These are phyloP conservation scores for Aspergillus phoenicis DNA, from an alignment of 2,329 filamentous ascomycete species.

Conservation along the genomic window DNA sequence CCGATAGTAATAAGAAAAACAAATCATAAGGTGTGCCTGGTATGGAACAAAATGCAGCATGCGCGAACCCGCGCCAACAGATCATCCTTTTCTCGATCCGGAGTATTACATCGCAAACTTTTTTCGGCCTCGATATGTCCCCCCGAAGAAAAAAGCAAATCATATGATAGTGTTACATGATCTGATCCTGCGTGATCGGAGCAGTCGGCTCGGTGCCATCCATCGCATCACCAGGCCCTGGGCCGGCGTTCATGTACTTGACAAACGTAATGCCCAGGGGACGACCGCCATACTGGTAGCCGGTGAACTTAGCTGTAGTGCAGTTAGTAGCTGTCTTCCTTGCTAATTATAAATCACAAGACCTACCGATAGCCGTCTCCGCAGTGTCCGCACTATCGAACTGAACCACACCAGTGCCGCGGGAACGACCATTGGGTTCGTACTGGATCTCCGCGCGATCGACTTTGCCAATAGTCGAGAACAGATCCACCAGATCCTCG, in stretches of 20 bases:
- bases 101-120: conserved; percentile 18
- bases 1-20: conserved; percentile 8
- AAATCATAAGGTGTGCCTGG: conserved; percentile 6
- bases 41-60: conserved; percentile 9
- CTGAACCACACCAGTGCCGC: conserved; percentile 93
- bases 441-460: conserved; percentile 99
- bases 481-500: conserved; percentile 92
- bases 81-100: conserved; percentile 4
- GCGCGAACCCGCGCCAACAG: conserved; percentile 10
- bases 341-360: not conserved
- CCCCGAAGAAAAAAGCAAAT: conserved; percentile 11
- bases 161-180: conserved; percentile 67
- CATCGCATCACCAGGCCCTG: conserved; percentile 69
- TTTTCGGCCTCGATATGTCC: conserved; percentile 9
- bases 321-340: conserved; percentile 11
- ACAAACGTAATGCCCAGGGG: conserved; percentile 92
- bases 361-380: conserved; percentile 79
- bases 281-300: conserved; percentile 94
- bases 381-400: conserved; percentile 83
- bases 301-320: conserved; percentile 82
- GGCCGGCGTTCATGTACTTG: conserved; percentile 77
- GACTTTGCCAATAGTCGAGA: conserved; percentile 96
- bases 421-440: conserved; percentile 91
- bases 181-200: conserved; percentile 93
- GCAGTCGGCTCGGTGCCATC: conserved; percentile 71